Percentiles rank a stretch among this genome's conserved stretches.
phyloP scores from a whole-genome alignment of 169 alveolate species.

The Cystoisospora suis region DNA sequence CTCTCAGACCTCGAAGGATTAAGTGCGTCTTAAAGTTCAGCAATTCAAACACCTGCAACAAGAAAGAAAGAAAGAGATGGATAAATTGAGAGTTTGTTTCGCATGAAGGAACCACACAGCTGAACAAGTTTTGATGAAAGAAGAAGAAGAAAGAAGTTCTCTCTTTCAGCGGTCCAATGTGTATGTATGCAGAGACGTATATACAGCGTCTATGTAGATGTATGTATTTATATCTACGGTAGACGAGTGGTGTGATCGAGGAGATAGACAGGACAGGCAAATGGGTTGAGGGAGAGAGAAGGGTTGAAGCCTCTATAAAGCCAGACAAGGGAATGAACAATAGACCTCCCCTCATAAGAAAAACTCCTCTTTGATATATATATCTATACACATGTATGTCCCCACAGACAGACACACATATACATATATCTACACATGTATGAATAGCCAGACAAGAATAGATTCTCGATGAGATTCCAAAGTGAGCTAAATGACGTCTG shows the following conservation, averaged over 20 bases:
- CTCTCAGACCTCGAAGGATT: conserved; percentile 91
- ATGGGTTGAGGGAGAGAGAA: too few species aligned
- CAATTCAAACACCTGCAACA: conserved; percentile 84
- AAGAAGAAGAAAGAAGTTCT: neutral
- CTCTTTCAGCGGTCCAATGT: neutral
- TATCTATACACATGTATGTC: conserved; percentile 2
- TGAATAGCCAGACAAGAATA: neutral
- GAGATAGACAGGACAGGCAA: too few species aligned
- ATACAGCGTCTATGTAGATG: conserved; percentile 42
- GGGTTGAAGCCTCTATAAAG: too few species aligned
- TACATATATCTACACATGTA: neutral
- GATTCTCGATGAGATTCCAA: too few species aligned
- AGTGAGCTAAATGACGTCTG: too few species aligned
- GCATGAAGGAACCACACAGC: neutral
- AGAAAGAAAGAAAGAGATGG: neutral
- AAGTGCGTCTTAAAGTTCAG: conserved; percentile 93
- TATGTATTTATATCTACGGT: neutral
- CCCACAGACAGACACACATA: conserved; percentile 6
- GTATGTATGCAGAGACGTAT: neutral
- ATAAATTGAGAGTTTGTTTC: neutral
- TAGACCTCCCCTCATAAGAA: too few species aligned
- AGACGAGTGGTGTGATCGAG: too few species aligned
- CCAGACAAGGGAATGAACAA: too few species aligned
- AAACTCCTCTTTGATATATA: neutral
- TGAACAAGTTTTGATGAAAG: neutral